phyloP scores from a whole-genome alignment of 768 basidiomycete species.

The Mrakia hoshinonis region DNA sequence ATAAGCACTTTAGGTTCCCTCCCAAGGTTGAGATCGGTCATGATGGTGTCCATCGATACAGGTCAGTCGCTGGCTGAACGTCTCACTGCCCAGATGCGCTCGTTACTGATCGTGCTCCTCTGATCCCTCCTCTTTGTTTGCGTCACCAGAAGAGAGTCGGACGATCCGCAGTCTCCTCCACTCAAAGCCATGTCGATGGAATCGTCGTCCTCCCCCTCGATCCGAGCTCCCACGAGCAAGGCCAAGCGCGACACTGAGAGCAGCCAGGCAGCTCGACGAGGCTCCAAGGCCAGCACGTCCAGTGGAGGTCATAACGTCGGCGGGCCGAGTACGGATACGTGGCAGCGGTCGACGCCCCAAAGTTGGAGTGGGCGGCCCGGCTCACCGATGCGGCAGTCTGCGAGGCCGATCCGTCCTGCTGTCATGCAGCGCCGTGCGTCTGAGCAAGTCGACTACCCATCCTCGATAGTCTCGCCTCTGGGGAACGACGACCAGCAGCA shows the following conservation, averaged over 20 bases:
- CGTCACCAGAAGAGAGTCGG: constrained; percentile 1
- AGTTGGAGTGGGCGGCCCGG: not conserved
- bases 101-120: not conserved
- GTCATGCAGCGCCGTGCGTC: not conserved
- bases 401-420: not conserved
- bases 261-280: not conserved
- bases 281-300: not conserved
- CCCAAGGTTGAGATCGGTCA: constrained; percentile 25
- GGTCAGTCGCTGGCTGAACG: constrained; percentile 13
- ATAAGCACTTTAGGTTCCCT: constrained; percentile 24
- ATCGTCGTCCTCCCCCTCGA: not conserved
- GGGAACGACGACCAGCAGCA: not conserved
- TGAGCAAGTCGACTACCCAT: not conserved
- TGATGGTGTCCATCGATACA: constrained; percentile 18
- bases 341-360: not conserved
- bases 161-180: constrained; percentile 9
- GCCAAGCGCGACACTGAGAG: not conserved
- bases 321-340: not conserved
- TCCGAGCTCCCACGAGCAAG: not conserved
- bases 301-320: not conserved
- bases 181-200: not conserved
- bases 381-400: not conserved
- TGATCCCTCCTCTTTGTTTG: no score
- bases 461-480: not conserved
- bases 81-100: not conserved